Percentiles rank a stretch among this genome's conserved stretches.
phyloP scores from a whole-genome alignment of 2,329 filamentous ascomycete species.

The Hypoxylon rubiginosum region DNA sequence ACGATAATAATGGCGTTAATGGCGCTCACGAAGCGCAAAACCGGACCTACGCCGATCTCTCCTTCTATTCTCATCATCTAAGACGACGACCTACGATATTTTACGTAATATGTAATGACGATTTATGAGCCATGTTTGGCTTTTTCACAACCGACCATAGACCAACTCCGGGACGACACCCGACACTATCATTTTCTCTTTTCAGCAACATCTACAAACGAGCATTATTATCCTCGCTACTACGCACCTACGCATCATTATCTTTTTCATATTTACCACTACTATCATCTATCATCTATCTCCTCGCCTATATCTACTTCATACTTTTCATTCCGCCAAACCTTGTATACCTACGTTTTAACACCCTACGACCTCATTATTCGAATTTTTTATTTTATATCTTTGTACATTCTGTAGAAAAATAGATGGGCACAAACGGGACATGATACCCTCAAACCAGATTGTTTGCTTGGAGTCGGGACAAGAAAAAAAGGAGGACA shows the following conservation, averaged over 20 bases:
- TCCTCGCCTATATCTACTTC: constrained; percentile 13
- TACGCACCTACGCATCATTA: not conserved
- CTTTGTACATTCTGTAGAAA: constrained; percentile 27
- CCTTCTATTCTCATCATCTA: constrained; percentile 26
- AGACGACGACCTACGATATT: constrained; percentile 39
- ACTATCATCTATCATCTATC: constrained; percentile 8
- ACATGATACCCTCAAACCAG: constrained; percentile 40
- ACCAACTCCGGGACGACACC: constrained; percentile 23
- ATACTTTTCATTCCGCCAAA: constrained; percentile 6
- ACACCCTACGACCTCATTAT: constrained; percentile 22
- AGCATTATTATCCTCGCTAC: constrained; percentile 14
- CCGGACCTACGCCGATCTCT: constrained; percentile 18
- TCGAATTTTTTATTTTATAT: constrained; percentile 12
- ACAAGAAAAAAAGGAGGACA: constrained; percentile 13
- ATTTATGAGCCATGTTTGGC: constrained; percentile 39
- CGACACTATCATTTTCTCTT: constrained; percentile 20
- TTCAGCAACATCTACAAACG: constrained; percentile 25
- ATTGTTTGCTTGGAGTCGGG: constrained; percentile 36
- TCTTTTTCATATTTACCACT: constrained; percentile 7
- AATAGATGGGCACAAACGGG: constrained; percentile 40
- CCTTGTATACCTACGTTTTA: constrained; percentile 11
- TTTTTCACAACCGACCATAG: constrained; percentile 28
- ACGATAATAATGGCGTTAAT: constrained; percentile 20
- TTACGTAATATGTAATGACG: constrained; percentile 44
- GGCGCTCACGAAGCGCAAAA: constrained; percentile 11